Conservation (phyloP, 306 rosid genomes). For the Astragalus membranaceus region DNA sequence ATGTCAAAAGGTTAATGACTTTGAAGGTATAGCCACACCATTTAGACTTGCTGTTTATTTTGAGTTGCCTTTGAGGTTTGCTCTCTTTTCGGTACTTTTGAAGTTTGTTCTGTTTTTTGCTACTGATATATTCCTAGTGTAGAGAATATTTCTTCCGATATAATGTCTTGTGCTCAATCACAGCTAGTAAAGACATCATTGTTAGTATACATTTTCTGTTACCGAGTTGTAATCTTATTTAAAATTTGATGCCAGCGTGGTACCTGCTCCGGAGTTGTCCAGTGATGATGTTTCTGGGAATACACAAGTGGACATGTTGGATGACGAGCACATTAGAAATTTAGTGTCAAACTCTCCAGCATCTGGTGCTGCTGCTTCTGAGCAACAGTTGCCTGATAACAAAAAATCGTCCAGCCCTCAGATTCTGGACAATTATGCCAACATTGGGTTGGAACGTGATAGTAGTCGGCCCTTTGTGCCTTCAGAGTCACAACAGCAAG, state of each 20-base stretch:
- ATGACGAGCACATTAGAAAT: conserved; percentile 40
- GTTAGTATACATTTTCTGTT: background rate
- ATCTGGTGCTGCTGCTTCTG: conserved; percentile 44
- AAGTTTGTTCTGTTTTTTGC: background rate
- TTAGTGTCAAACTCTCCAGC: conserved; percentile 58
- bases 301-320: conserved; percentile 47
- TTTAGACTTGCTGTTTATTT: background rate
- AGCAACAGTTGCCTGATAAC: conserved; percentile 60
- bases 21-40: background rate
- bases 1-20: background rate
- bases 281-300: conserved; percentile 54
- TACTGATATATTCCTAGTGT: background rate
- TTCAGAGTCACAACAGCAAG: conserved; percentile 59
- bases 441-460: conserved; percentile 64
- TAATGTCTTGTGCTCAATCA: background rate
- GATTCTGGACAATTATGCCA: conserved; percentile 56
- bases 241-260: conserved; percentile 49
- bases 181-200: background rate
- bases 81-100: too few relatives aligned
- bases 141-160: background rate
- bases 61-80: background rate
- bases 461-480: conserved; percentile 59
- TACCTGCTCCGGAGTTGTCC: conserved; percentile 47
- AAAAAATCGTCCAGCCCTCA: conserved; percentile 58
- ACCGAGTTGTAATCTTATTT: conserved; percentile 8